These are phyloP conservation scores for Aspergillus sclerotiicarbonarius DNA, from an alignment of 495 filamentous ascomycete species.

Conservation along the genomic window DNA sequence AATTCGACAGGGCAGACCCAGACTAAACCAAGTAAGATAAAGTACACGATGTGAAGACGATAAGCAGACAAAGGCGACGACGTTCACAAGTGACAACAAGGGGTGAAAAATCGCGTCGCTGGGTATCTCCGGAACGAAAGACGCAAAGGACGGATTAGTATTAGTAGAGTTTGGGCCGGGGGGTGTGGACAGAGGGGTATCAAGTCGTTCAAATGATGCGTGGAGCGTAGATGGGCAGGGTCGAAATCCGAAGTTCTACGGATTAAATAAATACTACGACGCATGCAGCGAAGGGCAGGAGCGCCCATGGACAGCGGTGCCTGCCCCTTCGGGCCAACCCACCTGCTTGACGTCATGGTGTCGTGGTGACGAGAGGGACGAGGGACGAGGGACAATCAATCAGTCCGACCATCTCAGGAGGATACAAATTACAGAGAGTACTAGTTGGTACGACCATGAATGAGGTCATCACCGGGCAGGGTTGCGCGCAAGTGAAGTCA, in stretches of 20 bases:
- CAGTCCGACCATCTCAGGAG: not conserved
- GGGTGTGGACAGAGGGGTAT: constrained; percentile 4
- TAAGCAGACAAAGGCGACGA: constrained; percentile 17
- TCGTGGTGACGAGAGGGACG: constrained; percentile 9
- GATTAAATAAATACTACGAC: not conserved
- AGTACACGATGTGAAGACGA: constrained; percentile 1
- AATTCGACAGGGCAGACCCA: not conserved
- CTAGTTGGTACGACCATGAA: not conserved
- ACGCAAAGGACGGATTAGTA: constrained; percentile 17
- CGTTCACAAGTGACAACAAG: constrained; percentile 20
- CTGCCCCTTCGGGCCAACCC: not conserved
- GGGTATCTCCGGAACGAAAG: constrained; percentile 42
- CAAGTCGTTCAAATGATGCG: not conserved
- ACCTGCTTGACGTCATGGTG: constrained; percentile 27
- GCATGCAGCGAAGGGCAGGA: not conserved
- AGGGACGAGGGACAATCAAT: not conserved
- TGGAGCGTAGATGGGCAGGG: not conserved
- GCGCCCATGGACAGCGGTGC: not conserved
- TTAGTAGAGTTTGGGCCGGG: not conserved
- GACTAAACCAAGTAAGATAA: not conserved
- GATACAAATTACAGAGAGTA: not conserved
- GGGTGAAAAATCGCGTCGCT: constrained; percentile 19
- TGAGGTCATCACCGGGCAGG: not conserved
- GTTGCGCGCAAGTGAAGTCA: not conserved
- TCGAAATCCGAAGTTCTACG: not conserved